These are phyloP conservation scores for Cinnamomum micranthum DNA, from an alignment of 164 flowering plant species.

Conservation along the genomic window DNA sequence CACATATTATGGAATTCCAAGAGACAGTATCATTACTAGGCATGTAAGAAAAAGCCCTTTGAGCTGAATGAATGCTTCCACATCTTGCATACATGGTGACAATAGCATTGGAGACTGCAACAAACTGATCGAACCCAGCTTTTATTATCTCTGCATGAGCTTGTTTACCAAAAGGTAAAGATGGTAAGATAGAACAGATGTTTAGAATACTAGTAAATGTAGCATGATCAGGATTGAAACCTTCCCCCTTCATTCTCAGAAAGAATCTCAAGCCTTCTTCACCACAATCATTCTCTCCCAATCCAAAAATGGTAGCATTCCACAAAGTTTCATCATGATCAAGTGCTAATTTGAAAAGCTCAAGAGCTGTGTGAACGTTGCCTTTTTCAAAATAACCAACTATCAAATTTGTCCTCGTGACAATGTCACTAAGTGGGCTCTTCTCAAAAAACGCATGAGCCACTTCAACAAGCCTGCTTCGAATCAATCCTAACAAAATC, in stretches of 20 bases:
- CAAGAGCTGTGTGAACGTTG: conserved; percentile 32
- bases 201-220: conserved; percentile 56
- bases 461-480: conserved; percentile 37
- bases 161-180: conserved; percentile 51
- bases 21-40: conserved; percentile 43
- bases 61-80: conserved; percentile 51
- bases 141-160: conserved; percentile 43
- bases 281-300: conserved; percentile 53
- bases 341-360: conserved; percentile 40
- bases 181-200: conserved; percentile 47
- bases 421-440: conserved; percentile 35
- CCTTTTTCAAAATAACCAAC: conserved; percentile 53
- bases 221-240: conserved; percentile 38
- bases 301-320: conserved; percentile 59
- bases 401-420: conserved; percentile 50
- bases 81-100: conserved; percentile 63
- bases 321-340: conserved; percentile 43
- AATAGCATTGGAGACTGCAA: conserved; percentile 55
- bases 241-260: conserved; percentile 39
- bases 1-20: conserved; percentile 74
- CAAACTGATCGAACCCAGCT: conserved; percentile 28
- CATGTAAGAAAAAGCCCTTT: conserved; percentile 38
- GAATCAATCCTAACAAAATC: conserved; percentile 36
- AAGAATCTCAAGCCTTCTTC: conserved; percentile 55
- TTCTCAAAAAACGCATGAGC: conserved; percentile 57